Evolutionary conservation across 1,284 basidiomycete genomes (phyloP).

Genomic region (Cutaneotrichosporon spelunceum): DNA sequence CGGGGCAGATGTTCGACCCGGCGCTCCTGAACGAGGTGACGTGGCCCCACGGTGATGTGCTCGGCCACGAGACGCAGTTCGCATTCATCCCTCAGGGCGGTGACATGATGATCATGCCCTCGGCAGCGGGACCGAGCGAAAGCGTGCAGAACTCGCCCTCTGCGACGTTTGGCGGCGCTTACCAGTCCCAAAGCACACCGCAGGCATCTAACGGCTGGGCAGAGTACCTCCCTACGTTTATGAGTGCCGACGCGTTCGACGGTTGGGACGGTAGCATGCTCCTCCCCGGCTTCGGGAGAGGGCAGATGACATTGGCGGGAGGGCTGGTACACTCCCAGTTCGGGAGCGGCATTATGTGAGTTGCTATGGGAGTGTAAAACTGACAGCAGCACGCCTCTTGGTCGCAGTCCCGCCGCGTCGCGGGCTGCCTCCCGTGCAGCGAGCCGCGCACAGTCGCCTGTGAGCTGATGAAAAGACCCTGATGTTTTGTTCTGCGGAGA

Average conservation of each 20-base stretch:
- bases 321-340: slow-evolving; percentile 50
- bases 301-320: slow-evolving; percentile 49
- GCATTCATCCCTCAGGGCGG: slow-evolving; percentile 48
- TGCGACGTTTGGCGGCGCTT: slow-evolving; percentile 15
- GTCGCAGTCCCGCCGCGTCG: slow-evolving; percentile 24
- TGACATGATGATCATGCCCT: slow-evolving; percentile 50
- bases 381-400: slow-evolving; percentile 38
- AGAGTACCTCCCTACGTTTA: slow-evolving; percentile 48
- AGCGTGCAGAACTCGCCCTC: slow-evolving; percentile 42
- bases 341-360: slow-evolving; percentile 52
- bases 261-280: slow-evolving; percentile 51
- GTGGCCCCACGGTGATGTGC: slow-evolving; percentile 37
- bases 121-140: slow-evolving; percentile 44
- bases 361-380: slow-evolving; percentile 2
- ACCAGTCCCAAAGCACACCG: slow-evolving; percentile 24
- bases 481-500: too few relatives aligned
- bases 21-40: slow-evolving; percentile 34
- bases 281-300: slow-evolving; percentile 49
- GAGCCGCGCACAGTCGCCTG: slow-evolving; percentile 21
- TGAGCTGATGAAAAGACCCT: background rate
- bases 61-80: slow-evolving; percentile 38
- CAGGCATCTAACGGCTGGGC: slow-evolving; percentile 40
- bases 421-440: slow-evolving; percentile 19
- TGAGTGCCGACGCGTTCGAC: slow-evolving; percentile 49
- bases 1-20: slow-evolving; percentile 38